Conservation (phyloP, 1,284 basidiomycete genomes). For the Rhodotorula sp. region DNA sequence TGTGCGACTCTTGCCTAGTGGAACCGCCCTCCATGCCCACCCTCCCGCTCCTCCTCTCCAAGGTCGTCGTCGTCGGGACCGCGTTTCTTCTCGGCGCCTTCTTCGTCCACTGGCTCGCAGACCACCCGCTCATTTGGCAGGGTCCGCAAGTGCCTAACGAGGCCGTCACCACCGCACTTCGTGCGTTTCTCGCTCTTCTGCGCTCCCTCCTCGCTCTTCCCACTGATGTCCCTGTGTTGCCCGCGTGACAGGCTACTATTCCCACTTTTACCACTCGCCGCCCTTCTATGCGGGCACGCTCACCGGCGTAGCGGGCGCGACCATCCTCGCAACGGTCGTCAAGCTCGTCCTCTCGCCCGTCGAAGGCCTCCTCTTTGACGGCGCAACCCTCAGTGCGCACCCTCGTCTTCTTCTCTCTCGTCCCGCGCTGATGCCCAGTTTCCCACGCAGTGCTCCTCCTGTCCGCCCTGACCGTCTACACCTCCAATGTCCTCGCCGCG, state of each 20-base stretch:
- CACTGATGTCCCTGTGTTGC: not conserved
- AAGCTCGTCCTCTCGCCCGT: slow-evolving; percentile 30
- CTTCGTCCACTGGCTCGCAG: slow-evolving; percentile 29
- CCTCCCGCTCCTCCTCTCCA: slow-evolving; percentile 11
- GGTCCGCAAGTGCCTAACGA: not conserved
- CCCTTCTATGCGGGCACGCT: slow-evolving; percentile 21
- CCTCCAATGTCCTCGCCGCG: slow-evolving; percentile 37
- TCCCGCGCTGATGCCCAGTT: not conserved
- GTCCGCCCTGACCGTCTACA: slow-evolving; percentile 31
- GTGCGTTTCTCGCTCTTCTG: not conserved
- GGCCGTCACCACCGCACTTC: slow-evolving; percentile 12
- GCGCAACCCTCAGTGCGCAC: slow-evolving; percentile 27
- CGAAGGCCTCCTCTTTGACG: slow-evolving; percentile 34
- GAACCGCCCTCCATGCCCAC: not conserved
- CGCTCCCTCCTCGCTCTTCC: not conserved
- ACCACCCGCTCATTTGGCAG: slow-evolving; percentile 34
- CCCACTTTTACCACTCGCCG: slow-evolving; percentile 23
- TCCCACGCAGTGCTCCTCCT: slow-evolving; percentile 24
- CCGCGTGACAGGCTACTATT: slow-evolving; percentile 26
- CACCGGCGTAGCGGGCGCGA: slow-evolving; percentile 7
- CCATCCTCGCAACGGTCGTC: slow-evolving; percentile 4
- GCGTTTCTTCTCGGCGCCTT: slow-evolving; percentile 26
- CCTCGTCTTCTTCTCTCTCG: no score
- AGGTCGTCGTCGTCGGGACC: slow-evolving; percentile 27
- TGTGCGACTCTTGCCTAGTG: no score